These are phyloP conservation scores for Gastrolobium bilobum DNA, from an alignment of 306 rosid species.

Conservation along the genomic window DNA sequence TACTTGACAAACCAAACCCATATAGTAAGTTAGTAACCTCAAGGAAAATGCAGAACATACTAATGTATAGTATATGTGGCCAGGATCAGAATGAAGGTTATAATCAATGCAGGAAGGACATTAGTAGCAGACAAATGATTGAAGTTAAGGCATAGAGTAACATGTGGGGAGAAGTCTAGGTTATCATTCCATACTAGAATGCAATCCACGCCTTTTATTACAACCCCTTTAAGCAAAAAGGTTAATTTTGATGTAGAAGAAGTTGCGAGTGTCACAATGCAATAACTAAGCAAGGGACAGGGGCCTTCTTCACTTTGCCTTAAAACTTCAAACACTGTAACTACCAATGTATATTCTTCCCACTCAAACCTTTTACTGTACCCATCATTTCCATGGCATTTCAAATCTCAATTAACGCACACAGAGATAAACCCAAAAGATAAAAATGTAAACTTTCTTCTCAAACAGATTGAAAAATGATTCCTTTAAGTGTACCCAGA, in stretches of 20 bases:
- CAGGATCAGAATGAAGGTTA: conserved; percentile 76
- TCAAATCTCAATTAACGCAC: background rate
- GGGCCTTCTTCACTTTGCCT: conserved; percentile 72
- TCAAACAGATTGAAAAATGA: background rate
- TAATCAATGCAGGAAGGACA: conserved; percentile 71
- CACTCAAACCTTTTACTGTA: conserved; percentile 91
- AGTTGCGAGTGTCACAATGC: conserved; percentile 90
- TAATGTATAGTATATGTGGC: background rate
- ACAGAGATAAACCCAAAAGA: background rate
- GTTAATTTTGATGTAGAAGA: conserved; percentile 69
- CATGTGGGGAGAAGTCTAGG: conserved; percentile 85
- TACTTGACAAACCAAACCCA: background rate
- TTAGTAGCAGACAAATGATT: conserved; percentile 42
- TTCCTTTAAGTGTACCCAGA: background rate
- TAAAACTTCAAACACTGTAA: conserved; percentile 48
- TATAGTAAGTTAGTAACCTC: background rate
- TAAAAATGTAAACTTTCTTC: background rate
- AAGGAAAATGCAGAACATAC: background rate
- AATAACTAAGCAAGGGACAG: conserved; percentile 73
- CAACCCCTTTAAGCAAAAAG: conserved; percentile 57
- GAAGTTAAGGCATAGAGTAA: conserved; percentile 25
- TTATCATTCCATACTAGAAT: conserved; percentile 84
- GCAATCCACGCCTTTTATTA: conserved; percentile 92
- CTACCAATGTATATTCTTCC: conserved; percentile 54
- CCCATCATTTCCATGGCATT: conserved; percentile 74